Base-by-base conservation (phyloP, 108 stramenopile genomes). In the Mayamaea pseudoterrestris region DNA sequence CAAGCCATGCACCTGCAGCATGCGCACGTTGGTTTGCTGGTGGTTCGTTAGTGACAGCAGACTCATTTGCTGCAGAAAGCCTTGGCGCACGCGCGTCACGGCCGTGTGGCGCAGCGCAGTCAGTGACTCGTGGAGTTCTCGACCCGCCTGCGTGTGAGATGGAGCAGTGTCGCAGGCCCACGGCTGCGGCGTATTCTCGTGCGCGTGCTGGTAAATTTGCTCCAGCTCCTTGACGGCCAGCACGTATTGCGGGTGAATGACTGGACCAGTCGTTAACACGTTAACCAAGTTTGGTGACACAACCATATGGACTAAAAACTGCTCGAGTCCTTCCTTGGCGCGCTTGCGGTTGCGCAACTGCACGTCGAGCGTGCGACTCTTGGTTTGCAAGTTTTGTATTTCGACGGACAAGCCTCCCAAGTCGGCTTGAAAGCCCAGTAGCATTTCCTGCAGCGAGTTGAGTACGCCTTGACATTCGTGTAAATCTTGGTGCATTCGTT, bases 381-480 rank as follows among this genome's bases (percentile, higher is more conserved):
- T 94, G 28, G 94, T 90, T 73, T 97, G 97, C 14, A 99, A 66
- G 30, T 86, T 73, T 31, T 82, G 78, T 58, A 99, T 98, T 46
- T 99, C 98, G 5, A 82, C 90, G 28, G 80, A 83, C 44, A 98
- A 81, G 21, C 93, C 94, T 28, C 95, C 96, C 26, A 99, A 68
- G 61, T 99, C 96, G 1, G 95, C 94, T 60, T 99, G 96, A 60
- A 99, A 99, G 5, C 97, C 95, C 30, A 94, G 72, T 18, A 98
- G 63, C 93, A 97, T 89, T 71, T 92, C 90, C 51, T 97, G 95
- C 78, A 99, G 65, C 8, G 80, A 63, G n/a, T 79, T 83, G 35
- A 99, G 65, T 30, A 95, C 85, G 43, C 68, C 65, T 57, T 99
- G 97, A 53, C 96, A 96, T 16, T 67, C 83, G 28, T 90, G 79